Evolutionary conservation across 495 filamentous ascomycete species (phyloP), one percentile per base, ranked within the genome.

Genomic region (Parathielavia hyrcaniae): DNA sequence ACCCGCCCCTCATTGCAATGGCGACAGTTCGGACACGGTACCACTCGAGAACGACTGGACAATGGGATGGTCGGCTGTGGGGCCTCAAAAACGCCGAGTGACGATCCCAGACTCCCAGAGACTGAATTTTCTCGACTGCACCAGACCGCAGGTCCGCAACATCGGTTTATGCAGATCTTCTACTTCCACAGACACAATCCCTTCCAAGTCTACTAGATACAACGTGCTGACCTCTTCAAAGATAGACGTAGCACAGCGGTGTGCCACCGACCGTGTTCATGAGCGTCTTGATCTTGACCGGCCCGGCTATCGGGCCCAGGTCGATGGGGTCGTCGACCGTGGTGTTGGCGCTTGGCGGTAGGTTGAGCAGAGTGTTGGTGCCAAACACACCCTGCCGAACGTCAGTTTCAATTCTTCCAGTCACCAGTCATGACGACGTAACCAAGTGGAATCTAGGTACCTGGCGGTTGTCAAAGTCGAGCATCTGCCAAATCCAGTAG

Each of bases 401-500:
- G 26, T 50, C 7, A 50, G 47, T 61, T 65, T 36, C 53, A 38
- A 5, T 53, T 45, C 10, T 22, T 17, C n/a, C n/a, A n/a, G n/a
- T n/a, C n/a, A 30, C 26, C 26, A 30, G 26, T 6, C 26, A 30
- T 2, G 22, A 23, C 2, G 20, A 10, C 5, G 62, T 44, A 38
- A 38, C 35, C 35, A 14, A 11, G 13, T 8, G 13, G 35, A 38
- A 35, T 35, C 5, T 35, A 35, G 62, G 65, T 47, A 63, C 56
- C 39, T 64, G 63, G 44, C 83, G 71, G 20, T 72, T 70, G 52
- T 61, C 50, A 20, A 73, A 66, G 61, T 88, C 78, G 52, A 79
- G 63, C 49, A 75, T 80, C 71, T 89, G 85, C 86, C 87, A 89
- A 26, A 83, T 82, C 79, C 83, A 86, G 74, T 79, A 89, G 5